Evolutionary conservation across 768 basidiomycete species (phyloP), one percentile per base, ranked within the genome.

Genomic region (Calocybe indica): DNA sequence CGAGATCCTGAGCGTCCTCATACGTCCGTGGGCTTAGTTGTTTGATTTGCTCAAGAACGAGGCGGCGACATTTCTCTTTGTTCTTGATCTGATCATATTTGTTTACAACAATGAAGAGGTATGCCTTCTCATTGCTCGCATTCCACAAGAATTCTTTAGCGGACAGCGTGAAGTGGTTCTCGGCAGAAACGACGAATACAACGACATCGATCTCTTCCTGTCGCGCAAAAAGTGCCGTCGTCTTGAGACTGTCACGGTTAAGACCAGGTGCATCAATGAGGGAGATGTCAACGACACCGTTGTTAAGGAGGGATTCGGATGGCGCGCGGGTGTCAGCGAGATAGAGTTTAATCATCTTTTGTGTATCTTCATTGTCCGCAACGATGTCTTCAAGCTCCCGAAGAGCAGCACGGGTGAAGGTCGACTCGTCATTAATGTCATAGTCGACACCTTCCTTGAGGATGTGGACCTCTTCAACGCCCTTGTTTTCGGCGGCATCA

Each of bases 131-230:
- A 57, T 91, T 87, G 70, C 88, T 89, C 2, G 95, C 93, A 57
- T 82, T 91, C 72, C 72, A 79, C 40, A 99, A 76, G 75, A 99
- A 97, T 63, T 97, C 93, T 62, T 87, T 90, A 10, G 92, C 88
- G 4, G 92, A 95, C 13, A 94, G 77, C 0, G 96, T 99, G 65
- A 99, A 95, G 72, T 98, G 95, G 66, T 99, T 98, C 71, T 96
- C 94, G 3, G 96, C 92, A 0, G 90, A 92, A 43, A 96, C 93
- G 55, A 97, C 93, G 63, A 97, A 99, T 48, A 99, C 95, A 48
- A 99, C 82, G 15, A 99, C 95, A 62, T 99, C 96, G 39, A 99
- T 98, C 68, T 97, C 94, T 60, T 94, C 88, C 65, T 98, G 96
- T 12, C 92, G 88, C 32, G 94, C 81, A 56, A 99, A 98, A 43